Conservation (phyloP, 495 filamentous ascomycete species). For the Recurvomyces mirabilis region DNA sequence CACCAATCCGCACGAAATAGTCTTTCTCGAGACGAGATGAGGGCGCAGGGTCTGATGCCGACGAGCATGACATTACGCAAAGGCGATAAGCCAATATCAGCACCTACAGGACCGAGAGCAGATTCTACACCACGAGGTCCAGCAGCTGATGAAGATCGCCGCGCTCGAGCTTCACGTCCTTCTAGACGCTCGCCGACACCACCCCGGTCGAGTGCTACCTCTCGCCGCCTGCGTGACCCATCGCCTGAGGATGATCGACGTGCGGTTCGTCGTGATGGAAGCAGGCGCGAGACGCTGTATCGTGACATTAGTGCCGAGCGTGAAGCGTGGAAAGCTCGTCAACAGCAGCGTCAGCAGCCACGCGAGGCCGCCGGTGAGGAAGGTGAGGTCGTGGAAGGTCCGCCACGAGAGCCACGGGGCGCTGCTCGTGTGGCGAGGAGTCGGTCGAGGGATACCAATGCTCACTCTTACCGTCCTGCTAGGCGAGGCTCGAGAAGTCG, state of each 20-base stretch:
- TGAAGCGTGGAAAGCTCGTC: slow-evolving; percentile 17
- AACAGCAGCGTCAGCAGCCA: neutral
- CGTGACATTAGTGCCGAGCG: slow-evolving; percentile 20
- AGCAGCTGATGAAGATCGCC: slow-evolving; percentile 11
- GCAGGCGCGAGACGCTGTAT: slow-evolving; percentile 5
- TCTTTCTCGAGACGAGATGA: slow-evolving; percentile 26
- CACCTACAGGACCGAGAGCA: slow-evolving; percentile 3
- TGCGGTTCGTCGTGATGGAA: slow-evolving; percentile 1
- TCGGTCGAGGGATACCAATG: slow-evolving; percentile 3
- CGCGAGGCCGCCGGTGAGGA: slow-evolving; percentile 14
- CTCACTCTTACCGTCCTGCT: slow-evolving; percentile 5
- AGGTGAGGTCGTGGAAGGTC: slow-evolving; percentile 17
- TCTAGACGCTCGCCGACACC: slow-evolving; percentile 2
- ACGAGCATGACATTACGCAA: slow-evolving; percentile 16
- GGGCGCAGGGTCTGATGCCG: slow-evolving; percentile 22
- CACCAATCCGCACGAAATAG: slow-evolving; percentile 28
- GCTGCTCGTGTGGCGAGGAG: neutral
- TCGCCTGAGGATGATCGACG: slow-evolving; percentile 35
- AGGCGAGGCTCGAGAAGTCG: slow-evolving; percentile 13
- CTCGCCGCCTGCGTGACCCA: slow-evolving; percentile 26
- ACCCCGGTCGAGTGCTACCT: slow-evolving; percentile 1
- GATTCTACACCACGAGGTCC: neutral
- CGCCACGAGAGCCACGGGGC: too few relatives aligned
- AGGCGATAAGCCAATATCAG: slow-evolving; percentile 11
- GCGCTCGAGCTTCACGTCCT: slow-evolving; percentile 1